phyloP scores from a whole-genome alignment of 306 rosid genomes.

The Vicia faba region DNA sequence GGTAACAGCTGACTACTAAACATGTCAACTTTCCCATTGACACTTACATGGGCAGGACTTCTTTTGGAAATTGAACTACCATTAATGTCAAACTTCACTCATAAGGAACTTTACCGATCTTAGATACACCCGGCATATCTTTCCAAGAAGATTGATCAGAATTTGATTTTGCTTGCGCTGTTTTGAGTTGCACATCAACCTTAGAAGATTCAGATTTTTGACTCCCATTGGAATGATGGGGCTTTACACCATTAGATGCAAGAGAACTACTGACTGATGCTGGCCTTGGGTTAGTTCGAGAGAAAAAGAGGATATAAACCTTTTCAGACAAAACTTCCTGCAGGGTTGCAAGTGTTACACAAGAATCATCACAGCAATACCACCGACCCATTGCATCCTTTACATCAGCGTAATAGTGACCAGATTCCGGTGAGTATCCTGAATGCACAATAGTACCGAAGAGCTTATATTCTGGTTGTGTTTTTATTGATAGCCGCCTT shows the following conservation, averaged over 20 bases:
- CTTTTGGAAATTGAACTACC: too few species aligned
- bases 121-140: too few species aligned
- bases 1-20: too few species aligned
- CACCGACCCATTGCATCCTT: conserved; percentile 94
- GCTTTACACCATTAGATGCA: conserved; percentile 64
- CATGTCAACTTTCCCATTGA: too few species aligned
- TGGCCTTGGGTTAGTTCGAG: too few species aligned
- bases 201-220: conserved; percentile 56
- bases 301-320: too few species aligned
- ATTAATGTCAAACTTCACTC: too few species aligned
- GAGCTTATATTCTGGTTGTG: conserved; percentile 90
- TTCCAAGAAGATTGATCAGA: conserved; percentile 59
- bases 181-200: conserved; percentile 50
- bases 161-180: conserved; percentile 45
- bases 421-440: conserved; percentile 94
- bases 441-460: conserved; percentile 98
- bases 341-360: conserved; percentile 74
- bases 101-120: too few species aligned
- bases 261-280: conserved; percentile 45
- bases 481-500: too few species aligned
- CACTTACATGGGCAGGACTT: too few species aligned
- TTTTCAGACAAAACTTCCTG: conserved; percentile 91
- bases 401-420: conserved; percentile 94
- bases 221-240: conserved; percentile 66
- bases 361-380: conserved; percentile 94